Base-by-base conservation (phyloP, 192 early-diverging fungal genomes). In the Backusella morwellensis region DNA sequence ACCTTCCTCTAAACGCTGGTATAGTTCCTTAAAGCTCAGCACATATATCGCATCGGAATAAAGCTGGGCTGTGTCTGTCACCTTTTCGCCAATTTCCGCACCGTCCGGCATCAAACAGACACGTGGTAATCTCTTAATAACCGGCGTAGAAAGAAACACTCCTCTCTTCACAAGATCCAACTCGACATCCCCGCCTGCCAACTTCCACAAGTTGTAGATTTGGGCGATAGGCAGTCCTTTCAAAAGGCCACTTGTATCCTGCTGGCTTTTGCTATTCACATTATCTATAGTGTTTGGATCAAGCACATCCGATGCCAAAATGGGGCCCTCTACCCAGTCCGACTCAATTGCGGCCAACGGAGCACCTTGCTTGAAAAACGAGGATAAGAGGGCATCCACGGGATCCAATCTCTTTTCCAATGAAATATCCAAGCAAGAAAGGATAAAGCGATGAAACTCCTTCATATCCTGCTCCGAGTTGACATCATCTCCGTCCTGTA, bases 111-210 rank as follows among this genome's bases (percentile, higher is more conserved):
- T 77, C 17, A 78, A 69, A 15, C 86, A 85, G 1, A 84, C 47
- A 15, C 79, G 78, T 3, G 91, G 91, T 23, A 92, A 59, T 44
- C 84, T 76, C 67, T 87, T 82, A 41, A 92, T 88, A 29, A 87
- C 79, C 12, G 90, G 86, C 3, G 89, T 88, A 1, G 83, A 82
- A 4, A 81, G 74, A 9, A 88, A 78, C 7, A 79, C 85, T 3
- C 84, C 86, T 42, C 82, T 74, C 59, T 85, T 88, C 23, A 77
- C 77, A 42, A 88, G 80, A 75, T 89, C 89, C 5, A 86, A 59
- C 71, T 89, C 91, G 0, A 91, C 87, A 68, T 90, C 88, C 21
- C 91, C 91, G 2, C 91, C 91, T 6, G 90, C 89, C 23, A 92
- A 41, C 54, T 85, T 88, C 91, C 91, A 92, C 40, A 91, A 81